phyloP scores from a whole-genome alignment of 768 basidiomycete species.

The Russula vinacea region DNA sequence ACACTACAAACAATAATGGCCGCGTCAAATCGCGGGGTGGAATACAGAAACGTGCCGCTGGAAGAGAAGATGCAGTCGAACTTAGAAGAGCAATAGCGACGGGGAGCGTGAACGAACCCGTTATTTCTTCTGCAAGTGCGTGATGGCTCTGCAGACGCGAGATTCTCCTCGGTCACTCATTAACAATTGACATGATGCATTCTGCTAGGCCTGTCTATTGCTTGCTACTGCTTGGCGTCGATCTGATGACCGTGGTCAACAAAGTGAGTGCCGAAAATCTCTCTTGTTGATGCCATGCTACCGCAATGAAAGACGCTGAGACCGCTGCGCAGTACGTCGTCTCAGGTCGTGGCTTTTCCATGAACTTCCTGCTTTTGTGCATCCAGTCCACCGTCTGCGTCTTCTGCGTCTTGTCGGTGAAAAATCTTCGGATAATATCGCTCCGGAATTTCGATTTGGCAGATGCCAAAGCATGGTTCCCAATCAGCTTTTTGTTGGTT shows the following conservation, averaged over 20 bases:
- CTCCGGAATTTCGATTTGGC: conserved; percentile 79
- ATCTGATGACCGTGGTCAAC: conserved; percentile 98
- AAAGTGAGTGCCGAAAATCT: conserved; percentile 53
- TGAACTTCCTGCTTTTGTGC: conserved; percentile 92
- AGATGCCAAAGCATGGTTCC: conserved; percentile 92
- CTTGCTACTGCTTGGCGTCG: conserved; percentile 87
- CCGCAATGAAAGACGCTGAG: conserved; percentile 1
- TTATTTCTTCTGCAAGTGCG: conserved; percentile 36
- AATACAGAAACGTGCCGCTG: conserved; percentile 31
- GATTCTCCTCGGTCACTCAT: conserved; percentile 1
- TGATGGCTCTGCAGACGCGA: conserved; percentile 1
- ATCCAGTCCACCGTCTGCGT: conserved; percentile 91
- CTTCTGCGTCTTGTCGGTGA: conserved; percentile 66
- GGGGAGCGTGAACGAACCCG: conserved; percentile 36
- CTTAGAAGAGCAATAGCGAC: conserved; percentile 52
- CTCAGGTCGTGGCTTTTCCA: conserved; percentile 87
- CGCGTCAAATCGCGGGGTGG: conserved; percentile 21
- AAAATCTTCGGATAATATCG: conserved; percentile 72
- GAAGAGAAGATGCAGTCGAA: conserved; percentile 49
- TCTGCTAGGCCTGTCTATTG: conserved; percentile 68
- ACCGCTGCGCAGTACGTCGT: conserved; percentile 72
- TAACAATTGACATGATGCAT: conserved; percentile 1
- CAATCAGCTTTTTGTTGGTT: conserved; percentile 88
- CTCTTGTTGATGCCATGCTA: not conserved
- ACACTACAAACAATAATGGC: conserved; percentile 15